These are phyloP conservation scores for Isoetes taiwanensis DNA, from an alignment of 75 land plant species.

Conservation along the genomic window DNA sequence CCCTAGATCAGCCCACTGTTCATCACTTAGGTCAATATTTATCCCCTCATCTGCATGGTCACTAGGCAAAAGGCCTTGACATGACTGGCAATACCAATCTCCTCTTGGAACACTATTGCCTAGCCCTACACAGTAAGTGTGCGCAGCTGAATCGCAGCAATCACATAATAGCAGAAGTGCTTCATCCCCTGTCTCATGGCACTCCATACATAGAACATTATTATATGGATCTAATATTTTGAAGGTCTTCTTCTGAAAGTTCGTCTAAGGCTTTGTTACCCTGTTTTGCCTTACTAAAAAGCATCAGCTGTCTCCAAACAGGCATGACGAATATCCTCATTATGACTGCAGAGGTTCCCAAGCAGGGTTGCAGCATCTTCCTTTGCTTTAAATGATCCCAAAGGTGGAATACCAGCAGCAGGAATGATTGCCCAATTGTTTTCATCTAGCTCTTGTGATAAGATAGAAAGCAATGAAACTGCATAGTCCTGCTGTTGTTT, in stretches of 20 bases:
- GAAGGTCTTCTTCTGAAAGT: constrained; percentile 90
- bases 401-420: constrained; percentile 97
- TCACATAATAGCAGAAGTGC: constrained; percentile 79
- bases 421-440: constrained; percentile 99
- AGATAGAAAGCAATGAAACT: constrained; percentile 74
- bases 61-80: too few species aligned
- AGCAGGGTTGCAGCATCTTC: constrained; percentile 89
- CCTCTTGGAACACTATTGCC: constrained; percentile 86
- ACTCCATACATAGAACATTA: constrained; percentile 68
- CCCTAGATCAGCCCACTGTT: too few species aligned
- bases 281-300: too few species aligned
- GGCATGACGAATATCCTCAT: constrained; percentile 94
- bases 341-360: constrained; percentile 93
- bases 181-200: constrained; percentile 86
- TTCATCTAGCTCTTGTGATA: constrained; percentile 87
- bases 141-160: constrained; percentile 82
- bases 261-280: too few species aligned
- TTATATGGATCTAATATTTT: constrained; percentile 65
- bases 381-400: constrained; percentile 87
- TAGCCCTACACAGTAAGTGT: constrained; percentile 94
- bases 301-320: constrained; percentile 99
- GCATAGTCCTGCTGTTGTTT: constrained; percentile 98
- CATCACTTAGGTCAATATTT: too few species aligned
- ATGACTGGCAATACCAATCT: constrained; percentile 97
- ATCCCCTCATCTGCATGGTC: too few species aligned